Conservation (phyloP, 768 basidiomycete species). For the Hericium rajendrae region DNA sequence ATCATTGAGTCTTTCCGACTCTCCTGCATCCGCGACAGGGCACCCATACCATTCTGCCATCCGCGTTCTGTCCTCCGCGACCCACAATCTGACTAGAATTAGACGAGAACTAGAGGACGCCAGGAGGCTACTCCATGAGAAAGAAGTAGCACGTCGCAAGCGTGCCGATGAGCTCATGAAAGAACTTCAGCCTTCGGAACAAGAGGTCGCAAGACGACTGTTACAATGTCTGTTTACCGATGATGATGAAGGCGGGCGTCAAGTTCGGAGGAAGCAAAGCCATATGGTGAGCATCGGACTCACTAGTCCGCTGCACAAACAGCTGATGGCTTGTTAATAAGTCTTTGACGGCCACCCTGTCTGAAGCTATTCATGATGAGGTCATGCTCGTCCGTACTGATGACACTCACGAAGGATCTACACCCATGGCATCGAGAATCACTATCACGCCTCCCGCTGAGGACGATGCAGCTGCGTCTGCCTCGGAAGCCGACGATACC, state of each 20-base stretch:
- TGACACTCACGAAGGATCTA: slow-evolving; percentile 15
- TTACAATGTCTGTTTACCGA: slow-evolving; percentile 54
- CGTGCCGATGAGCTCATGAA: slow-evolving; percentile 47
- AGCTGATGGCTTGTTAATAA: slow-evolving; percentile 11
- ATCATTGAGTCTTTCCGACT: slow-evolving; percentile 32
- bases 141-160: slow-evolving; percentile 40
- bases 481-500: neutral
- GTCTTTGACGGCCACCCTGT: slow-evolving; percentile 38
- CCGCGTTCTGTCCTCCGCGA: slow-evolving; percentile 59
- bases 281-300: slow-evolving; percentile 35
- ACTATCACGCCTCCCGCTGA: slow-evolving; percentile 6
- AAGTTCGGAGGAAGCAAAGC: slow-evolving; percentile 49
- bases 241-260: slow-evolving; percentile 33
- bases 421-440: slow-evolving; percentile 8
- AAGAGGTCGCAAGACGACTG: slow-evolving; percentile 57
- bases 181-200: slow-evolving; percentile 51
- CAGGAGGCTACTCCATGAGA: slow-evolving; percentile 44
- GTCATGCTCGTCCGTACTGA: slow-evolving; percentile 26
- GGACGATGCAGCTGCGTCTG: neutral
- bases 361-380: slow-evolving; percentile 42
- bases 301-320: neutral
- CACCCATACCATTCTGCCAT: slow-evolving; percentile 62
- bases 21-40: slow-evolving; percentile 33
- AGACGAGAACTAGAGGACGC: slow-evolving; percentile 58
- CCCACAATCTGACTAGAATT: slow-evolving; percentile 46